Evolutionary conservation across 176 grass and related monocot genomes (phyloP).

Genomic region (Musa itinerans): DNA sequence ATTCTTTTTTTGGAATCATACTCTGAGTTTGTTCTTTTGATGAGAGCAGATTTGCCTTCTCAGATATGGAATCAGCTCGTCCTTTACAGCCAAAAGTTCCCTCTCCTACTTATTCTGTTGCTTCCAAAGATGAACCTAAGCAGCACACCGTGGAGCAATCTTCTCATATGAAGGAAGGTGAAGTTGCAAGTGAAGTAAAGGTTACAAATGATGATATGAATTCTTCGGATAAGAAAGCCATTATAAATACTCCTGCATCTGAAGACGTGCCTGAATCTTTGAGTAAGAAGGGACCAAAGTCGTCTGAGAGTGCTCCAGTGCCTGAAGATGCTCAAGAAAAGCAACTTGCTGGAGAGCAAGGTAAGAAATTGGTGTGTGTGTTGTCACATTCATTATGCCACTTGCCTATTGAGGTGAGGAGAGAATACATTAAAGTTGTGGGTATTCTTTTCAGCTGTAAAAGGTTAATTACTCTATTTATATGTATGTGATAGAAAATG

Average conservation of each 20-base stretch:
- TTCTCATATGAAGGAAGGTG: constrained; percentile 30
- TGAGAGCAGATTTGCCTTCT: not conserved
- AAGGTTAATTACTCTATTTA: not conserved
- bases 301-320: constrained; percentile 35
- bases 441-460: not conserved
- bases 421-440: not conserved
- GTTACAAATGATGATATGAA: constrained; percentile 31
- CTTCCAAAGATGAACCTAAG: constrained; percentile 69
- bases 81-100: constrained; percentile 45
- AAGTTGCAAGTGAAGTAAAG: constrained; percentile 40
- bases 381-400: not conserved
- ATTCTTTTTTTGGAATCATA: not conserved
- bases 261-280: constrained; percentile 44
- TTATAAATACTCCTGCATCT: constrained; percentile 29
- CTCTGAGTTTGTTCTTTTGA: not conserved
- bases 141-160: constrained; percentile 36
- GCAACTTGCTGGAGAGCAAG: constrained; percentile 51
- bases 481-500: not conserved
- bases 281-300: constrained; percentile 40
- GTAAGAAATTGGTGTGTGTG: constrained; percentile 30
- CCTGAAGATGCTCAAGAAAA: constrained; percentile 55
- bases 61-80: constrained; percentile 75
- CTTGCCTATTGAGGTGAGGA: constrained; percentile 6
- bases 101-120: constrained; percentile 67
- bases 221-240: constrained; percentile 46